These are phyloP conservation scores for Aotearoamyces nothofagi DNA, from an alignment of 2,329 filamentous ascomycete genomes.

Conservation along the genomic window DNA sequence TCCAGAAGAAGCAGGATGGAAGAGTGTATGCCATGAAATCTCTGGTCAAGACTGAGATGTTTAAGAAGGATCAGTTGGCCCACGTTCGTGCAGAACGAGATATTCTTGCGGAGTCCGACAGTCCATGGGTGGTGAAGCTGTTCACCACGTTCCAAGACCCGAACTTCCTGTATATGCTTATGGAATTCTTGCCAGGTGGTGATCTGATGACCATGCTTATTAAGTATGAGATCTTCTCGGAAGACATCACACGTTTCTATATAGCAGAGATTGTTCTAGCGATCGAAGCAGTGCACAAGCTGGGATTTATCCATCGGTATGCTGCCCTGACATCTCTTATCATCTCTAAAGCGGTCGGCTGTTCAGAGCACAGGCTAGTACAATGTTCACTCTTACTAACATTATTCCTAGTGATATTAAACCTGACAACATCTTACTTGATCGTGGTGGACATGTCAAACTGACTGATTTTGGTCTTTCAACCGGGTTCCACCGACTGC, in stretches of 20 bases:
- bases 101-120: slow-evolving; percentile 97
- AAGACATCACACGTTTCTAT: slow-evolving; percentile 97
- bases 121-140: slow-evolving; percentile 96
- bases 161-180: slow-evolving; percentile 95
- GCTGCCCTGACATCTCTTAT: slow-evolving; percentile 18
- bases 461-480: slow-evolving; percentile 96
- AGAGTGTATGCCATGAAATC: slow-evolving; percentile 99
- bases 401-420: slow-evolving; percentile 73
- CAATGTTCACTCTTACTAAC: slow-evolving; percentile 3
- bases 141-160: slow-evolving; percentile 96
- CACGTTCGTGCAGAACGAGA: slow-evolving; percentile 96
- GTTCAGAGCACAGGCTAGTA: no score
- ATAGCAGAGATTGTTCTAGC: slow-evolving; percentile 96
- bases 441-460: slow-evolving; percentile 93
- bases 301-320: slow-evolving; percentile 96
- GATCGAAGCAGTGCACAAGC: slow-evolving; percentile 96
- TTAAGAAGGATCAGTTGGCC: slow-evolving; percentile 95
- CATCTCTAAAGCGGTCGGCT: background rate
- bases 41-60: slow-evolving; percentile 97
- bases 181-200: slow-evolving; percentile 97
- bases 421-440: slow-evolving; percentile 93
- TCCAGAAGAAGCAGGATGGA: slow-evolving; percentile 89
- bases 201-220: slow-evolving; percentile 99
- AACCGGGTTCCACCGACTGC: slow-evolving; percentile 93
- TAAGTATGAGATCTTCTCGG: slow-evolving; percentile 98